These are phyloP conservation scores for Begonia peltatifolia DNA, from an alignment of 306 rosid genomes.

Conservation along the genomic window DNA sequence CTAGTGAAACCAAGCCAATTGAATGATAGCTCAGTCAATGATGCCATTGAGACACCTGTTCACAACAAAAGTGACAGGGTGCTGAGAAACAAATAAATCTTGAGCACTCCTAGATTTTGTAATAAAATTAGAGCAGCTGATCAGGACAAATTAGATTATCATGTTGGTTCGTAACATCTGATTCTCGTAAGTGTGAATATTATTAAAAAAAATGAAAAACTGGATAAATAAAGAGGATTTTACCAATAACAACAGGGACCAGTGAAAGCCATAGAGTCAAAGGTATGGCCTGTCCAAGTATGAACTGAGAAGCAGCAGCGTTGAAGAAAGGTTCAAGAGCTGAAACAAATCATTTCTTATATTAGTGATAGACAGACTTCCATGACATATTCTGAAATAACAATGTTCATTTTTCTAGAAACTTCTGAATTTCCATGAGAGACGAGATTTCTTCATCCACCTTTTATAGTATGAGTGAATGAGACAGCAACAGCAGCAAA, in stretches of 20 bases:
- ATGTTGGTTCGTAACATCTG: too few relatives aligned
- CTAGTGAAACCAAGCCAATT: constrained; percentile 46
- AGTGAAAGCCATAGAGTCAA: constrained; percentile 33
- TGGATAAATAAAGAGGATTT: constrained; percentile 1
- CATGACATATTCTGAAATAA: background rate
- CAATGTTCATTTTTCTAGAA: too few relatives aligned
- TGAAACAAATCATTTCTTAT: constrained; percentile 8
- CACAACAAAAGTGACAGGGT: too few relatives aligned
- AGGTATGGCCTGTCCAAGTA: constrained; percentile 36
- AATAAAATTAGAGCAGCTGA: too few relatives aligned
- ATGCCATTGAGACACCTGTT: constrained; percentile 45
- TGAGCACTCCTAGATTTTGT: too few relatives aligned
- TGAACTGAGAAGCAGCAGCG: constrained; percentile 42
- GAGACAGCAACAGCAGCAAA: constrained; percentile 55
- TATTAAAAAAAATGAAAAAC: background rate
- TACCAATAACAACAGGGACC: constrained; percentile 45
- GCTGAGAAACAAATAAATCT: too few relatives aligned
- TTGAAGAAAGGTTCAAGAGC: constrained; percentile 56
- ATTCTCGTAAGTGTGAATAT: too few relatives aligned
- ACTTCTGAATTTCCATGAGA: too few relatives aligned
- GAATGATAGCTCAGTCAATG: constrained; percentile 45
- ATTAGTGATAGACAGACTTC: too few relatives aligned
- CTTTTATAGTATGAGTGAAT: constrained; percentile 47
- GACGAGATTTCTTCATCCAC: background rate
- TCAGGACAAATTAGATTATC: too few relatives aligned